Evolutionary conservation across 2,329 filamentous ascomycete genomes (phyloP).

Genomic region (Orbilia quercus): DNA sequence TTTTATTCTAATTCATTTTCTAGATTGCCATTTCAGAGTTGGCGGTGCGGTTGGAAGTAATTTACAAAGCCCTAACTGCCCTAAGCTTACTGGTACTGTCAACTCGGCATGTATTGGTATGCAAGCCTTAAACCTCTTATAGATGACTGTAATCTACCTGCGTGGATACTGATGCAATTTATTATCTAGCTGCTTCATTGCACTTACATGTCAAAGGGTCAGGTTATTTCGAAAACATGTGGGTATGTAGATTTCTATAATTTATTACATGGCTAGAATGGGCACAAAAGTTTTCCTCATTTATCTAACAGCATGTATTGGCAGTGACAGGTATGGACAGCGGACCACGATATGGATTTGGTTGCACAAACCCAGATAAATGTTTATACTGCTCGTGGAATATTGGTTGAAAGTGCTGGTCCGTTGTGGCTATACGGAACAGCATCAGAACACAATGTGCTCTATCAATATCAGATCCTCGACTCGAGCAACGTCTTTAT

Average conservation of each 20-base stretch:
- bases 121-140: not conserved
- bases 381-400: constrained; percentile 60
- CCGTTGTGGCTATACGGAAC: constrained; percentile 65
- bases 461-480: constrained; percentile 69
- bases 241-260: constrained; percentile 61
- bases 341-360: constrained; percentile 58
- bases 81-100: constrained; percentile 65
- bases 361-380: constrained; percentile 60
- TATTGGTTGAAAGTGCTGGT: constrained; percentile 61
- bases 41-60: constrained; percentile 64
- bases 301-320: too few species aligned
- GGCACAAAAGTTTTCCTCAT: too few species aligned
- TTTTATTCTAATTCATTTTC: not conserved
- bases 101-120: constrained; percentile 61
- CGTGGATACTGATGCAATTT: not conserved
- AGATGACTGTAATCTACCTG: not conserved
- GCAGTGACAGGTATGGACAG: constrained; percentile 1
- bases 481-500: constrained; percentile 67
- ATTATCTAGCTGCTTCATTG: constrained; percentile 61
- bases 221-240: constrained; percentile 66
- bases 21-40: constrained; percentile 61
- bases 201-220: constrained; percentile 63
- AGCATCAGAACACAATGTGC: constrained; percentile 67
- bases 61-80: constrained; percentile 61
- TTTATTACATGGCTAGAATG: too few species aligned